Evolutionary conservation across 768 basidiomycete genomes (phyloP), one percentile per base, ranked within the genome.

Genomic region (Stropharia rugosoannulata): DNA sequence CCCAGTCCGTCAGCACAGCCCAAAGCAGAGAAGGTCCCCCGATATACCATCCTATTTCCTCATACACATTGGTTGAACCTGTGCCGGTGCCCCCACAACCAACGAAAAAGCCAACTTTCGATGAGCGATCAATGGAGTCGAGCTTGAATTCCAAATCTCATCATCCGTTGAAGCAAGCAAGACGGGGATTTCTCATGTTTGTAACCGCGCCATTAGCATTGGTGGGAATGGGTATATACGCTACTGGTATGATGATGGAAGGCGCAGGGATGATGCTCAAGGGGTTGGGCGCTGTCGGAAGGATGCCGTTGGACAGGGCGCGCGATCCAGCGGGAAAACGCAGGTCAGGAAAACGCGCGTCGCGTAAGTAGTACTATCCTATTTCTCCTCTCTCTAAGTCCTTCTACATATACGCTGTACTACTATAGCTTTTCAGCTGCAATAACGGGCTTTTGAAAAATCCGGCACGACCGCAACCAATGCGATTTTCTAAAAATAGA

Each of bases 131-230:
- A 18, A 22, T 22, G 22, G 44, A 45, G 8, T 15, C 29, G 9
- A 32, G 9, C 15, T 46, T 27, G 45, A 46, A n/a, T 27, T 27
- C 13, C 0, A 11, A n/a, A 6, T 27, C 12, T 12, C 22, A 46
- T 25, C 15, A 27, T 7, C 22, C 45, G 4, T 10, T 29, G 5
- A 46, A 46, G 27, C 18, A 46, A 11, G 27, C 29, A 6, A 10
- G 45, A 2, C 19, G 45, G 10, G 45, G 45, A 5, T 3, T 46
- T 29, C 16, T 46, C 13, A 10, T 46, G 22, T 22, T 46, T 13
- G 15, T 46, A n/a, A 19, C 27, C 11, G 27, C 55, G 0, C 68
- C 62, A 43, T 69, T 49, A 4, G 61, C 62, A 48, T 56, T 54
- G 12, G 64, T 36, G n/a, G 65, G 25, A 37, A 67, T 46, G 64